These are phyloP conservation scores for Symbiotaphrina buchneri DNA, from an alignment of 495 filamentous ascomycete genomes.

Conservation along the genomic window DNA sequence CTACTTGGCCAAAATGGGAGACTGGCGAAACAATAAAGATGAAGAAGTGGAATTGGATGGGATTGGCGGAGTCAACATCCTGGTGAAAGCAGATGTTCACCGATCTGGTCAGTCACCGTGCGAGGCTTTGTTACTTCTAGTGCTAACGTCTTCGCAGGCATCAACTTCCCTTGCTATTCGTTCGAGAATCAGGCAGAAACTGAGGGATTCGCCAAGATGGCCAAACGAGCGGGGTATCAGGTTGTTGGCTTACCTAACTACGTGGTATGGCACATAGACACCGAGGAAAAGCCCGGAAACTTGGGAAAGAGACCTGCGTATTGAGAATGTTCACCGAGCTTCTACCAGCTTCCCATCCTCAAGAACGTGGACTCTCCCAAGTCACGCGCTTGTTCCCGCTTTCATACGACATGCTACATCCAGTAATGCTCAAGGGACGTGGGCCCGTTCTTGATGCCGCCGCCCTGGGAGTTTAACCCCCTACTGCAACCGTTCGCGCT, in stretches of 20 bases:
- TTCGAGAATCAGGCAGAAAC: slow-evolving; percentile 99
- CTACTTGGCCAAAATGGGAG: slow-evolving; percentile 70
- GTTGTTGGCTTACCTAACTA: slow-evolving; percentile 92
- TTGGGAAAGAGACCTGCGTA: slow-evolving; percentile 16
- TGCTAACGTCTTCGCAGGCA: slow-evolving; percentile 25
- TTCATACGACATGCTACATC: no score
- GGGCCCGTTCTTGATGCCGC: no score
- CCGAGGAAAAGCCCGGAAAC: slow-evolving; percentile 91
- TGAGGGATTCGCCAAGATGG: slow-evolving; percentile 97
- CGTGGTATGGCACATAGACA: slow-evolving; percentile 97
- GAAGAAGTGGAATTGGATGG: slow-evolving; percentile 82
- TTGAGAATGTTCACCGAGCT: no score
- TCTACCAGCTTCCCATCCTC: no score
- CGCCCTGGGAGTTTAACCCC: no score
- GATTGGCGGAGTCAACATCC: slow-evolving; percentile 89
- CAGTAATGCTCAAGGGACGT: no score
- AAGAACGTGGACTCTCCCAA: no score
- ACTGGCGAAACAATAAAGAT: slow-evolving; percentile 80
- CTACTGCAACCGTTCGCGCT: no score
- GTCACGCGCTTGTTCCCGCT: no score
- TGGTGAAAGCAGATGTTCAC: slow-evolving; percentile 95
- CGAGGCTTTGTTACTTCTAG: neutral
- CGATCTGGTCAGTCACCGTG: slow-evolving; percentile 43
- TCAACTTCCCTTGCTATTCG: slow-evolving; percentile 92
- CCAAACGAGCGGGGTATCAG: slow-evolving; percentile 85